phyloP scores from a whole-genome alignment of 108 stramenopile genomes.

The Ochromonas danica region DNA sequence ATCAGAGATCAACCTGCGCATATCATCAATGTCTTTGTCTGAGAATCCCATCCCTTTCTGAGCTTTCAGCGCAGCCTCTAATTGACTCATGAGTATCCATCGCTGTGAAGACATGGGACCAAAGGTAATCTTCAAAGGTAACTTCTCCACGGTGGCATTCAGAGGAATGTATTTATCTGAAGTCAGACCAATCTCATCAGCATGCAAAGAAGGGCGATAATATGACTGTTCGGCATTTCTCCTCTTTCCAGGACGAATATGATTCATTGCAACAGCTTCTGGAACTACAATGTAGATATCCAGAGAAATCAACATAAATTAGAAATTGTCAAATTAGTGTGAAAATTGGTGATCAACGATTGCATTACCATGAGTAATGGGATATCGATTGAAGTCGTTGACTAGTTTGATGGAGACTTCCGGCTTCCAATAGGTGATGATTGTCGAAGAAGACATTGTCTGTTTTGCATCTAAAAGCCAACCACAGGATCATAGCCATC shows the following conservation, averaged over 20 bases:
- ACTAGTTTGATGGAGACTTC: constrained; percentile 49
- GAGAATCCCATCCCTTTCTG: constrained; percentile 77
- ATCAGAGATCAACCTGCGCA: constrained; percentile 59
- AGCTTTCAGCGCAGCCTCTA: constrained; percentile 71
- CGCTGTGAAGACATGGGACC: constrained; percentile 63
- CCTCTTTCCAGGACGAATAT: neutral
- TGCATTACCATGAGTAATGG: constrained; percentile 6
- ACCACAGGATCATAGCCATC: too few relatives aligned
- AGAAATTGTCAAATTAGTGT: too few relatives aligned
- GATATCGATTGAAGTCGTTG: constrained; percentile 47
- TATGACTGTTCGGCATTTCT: neutral
- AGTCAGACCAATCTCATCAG: constrained; percentile 88
- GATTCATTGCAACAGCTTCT: constrained; percentile 7
- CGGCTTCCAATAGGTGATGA: constrained; percentile 44
- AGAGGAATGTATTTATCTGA: constrained; percentile 85
- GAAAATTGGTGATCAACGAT: neutral
- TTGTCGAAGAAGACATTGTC: neutral
- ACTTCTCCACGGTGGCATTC: constrained; percentile 74
- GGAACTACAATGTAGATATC: neutral
- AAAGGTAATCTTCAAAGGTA: constrained; percentile 66
- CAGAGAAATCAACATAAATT: neutral
- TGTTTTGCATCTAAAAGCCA: neutral
- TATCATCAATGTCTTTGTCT: constrained; percentile 85
- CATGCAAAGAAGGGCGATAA: constrained; percentile 75
- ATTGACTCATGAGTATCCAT: constrained; percentile 65